Percentiles rank a stretch among this genome's conserved stretches.
These are phyloP conservation scores for Gynostemma pentaphyllum DNA, from an alignment of 306 rosid genomes.

Conservation along the genomic window DNA sequence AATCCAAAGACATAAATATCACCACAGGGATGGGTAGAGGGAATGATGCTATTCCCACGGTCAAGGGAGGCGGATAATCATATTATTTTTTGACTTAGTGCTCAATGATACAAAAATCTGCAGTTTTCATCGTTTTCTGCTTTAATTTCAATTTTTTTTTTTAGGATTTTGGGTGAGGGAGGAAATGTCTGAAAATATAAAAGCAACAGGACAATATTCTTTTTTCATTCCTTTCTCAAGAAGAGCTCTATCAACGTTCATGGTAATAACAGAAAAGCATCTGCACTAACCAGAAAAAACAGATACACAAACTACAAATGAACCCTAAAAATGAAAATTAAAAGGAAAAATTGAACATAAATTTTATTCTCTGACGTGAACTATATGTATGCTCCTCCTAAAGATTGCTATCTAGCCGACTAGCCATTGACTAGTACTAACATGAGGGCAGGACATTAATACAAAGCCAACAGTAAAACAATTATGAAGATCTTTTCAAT, in stretches of 20 bases:
- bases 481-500: constrained; percentile 63
- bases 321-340: constrained; percentile 51
- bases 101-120: background rate
- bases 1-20: too few species aligned
- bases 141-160: background rate
- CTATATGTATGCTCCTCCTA: constrained; percentile 80
- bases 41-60: too few species aligned
- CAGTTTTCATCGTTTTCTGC: background rate
- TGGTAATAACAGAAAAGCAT: constrained; percentile 24
- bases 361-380: constrained; percentile 86
- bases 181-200: constrained; percentile 6
- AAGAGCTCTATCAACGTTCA: constrained; percentile 40
- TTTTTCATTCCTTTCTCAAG: constrained; percentile 28
- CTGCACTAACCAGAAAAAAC: constrained; percentile 67
- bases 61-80: too few species aligned
- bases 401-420: constrained; percentile 46
- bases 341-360: constrained; percentile 23
- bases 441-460: constrained; percentile 25
- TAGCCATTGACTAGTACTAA: constrained; percentile 60
- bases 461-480: constrained; percentile 41
- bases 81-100: too few species aligned
- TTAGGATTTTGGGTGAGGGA: background rate
- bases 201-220: background rate
- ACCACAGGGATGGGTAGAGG: too few species aligned
- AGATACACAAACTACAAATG: constrained; percentile 71